A percentile compares a stretch with the other conserved stretches of the same genome.
These are phyloP conservation scores for Cronartium ribicola DNA, from an alignment of 1,284 basidiomycete genomes.

Conservation along the genomic window DNA sequence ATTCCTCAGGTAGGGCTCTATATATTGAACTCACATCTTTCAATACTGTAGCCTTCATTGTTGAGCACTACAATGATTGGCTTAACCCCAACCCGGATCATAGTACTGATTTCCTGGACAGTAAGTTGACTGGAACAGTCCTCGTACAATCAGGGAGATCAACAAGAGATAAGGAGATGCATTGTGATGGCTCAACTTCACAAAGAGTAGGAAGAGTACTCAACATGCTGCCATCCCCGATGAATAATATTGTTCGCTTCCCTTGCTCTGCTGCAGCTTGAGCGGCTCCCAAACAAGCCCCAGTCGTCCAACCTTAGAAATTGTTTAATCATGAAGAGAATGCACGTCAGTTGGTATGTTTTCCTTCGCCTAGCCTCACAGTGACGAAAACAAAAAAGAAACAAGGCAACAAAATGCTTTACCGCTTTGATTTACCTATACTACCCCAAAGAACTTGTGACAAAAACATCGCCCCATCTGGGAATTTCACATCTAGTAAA, in stretches of 20 bases:
- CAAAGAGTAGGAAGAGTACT: neutral
- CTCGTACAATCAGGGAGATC: too few species aligned
- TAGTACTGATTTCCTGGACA: slow-evolving; percentile 64
- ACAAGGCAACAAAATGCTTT: too few species aligned
- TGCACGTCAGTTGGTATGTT: too few species aligned
- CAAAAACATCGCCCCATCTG: slow-evolving; percentile 48
- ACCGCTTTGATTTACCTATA: slow-evolving; percentile 50
- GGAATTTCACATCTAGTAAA: slow-evolving; percentile 45
- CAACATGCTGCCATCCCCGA: slow-evolving; percentile 64
- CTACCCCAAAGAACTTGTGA: slow-evolving; percentile 69
- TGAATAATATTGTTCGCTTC: slow-evolving; percentile 71
- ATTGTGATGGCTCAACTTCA: too few species aligned
- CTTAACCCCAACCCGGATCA: slow-evolving; percentile 64
- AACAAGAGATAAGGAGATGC: too few species aligned
- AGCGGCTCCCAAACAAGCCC: slow-evolving; percentile 64
- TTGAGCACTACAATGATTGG: slow-evolving; percentile 82
- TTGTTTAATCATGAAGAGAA: too few species aligned
- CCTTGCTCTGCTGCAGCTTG: slow-evolving; percentile 67
- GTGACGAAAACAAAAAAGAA: too few species aligned
- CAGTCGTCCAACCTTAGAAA: slow-evolving; percentile 71
- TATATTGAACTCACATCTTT: slow-evolving; percentile 57
- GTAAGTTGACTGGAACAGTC: slow-evolving; percentile 54
- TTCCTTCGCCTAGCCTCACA: too few species aligned
- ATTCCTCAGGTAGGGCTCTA: too few species aligned
- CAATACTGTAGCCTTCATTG: slow-evolving; percentile 85